These are phyloP conservation scores for Mucor velutinosus DNA, from an alignment of 371 early-diverging fungal species.

Conservation along the genomic window DNA sequence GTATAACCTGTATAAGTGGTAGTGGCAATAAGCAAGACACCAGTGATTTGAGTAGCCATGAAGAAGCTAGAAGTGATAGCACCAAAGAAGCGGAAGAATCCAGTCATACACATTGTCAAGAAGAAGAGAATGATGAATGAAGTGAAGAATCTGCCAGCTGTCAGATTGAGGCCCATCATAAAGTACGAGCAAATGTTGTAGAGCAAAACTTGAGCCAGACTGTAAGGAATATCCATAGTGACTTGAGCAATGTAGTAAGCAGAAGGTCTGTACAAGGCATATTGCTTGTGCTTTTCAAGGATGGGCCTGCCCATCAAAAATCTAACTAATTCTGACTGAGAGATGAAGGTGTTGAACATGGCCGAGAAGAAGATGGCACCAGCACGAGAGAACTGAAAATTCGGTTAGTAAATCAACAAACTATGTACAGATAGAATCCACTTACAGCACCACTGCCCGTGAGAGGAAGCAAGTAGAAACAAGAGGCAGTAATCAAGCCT, in stretches of 20 bases:
- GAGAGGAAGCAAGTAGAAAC: constrained; percentile 60
- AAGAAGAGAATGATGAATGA: constrained; percentile 52
- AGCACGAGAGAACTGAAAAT: constrained; percentile 53
- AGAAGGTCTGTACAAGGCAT: constrained; percentile 67
- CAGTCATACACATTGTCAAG: constrained; percentile 56
- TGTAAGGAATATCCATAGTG: constrained; percentile 42
- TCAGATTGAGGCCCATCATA: constrained; percentile 57
- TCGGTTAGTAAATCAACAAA: too few relatives aligned
- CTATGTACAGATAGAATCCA: neutral
- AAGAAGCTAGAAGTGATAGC: constrained; percentile 56
- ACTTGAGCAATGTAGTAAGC: constrained; percentile 67
- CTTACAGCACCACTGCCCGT: constrained; percentile 59
- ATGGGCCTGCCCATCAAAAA: constrained; percentile 62
- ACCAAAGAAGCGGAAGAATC: constrained; percentile 44
- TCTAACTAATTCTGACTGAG: constrained; percentile 54
- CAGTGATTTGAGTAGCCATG: constrained; percentile 57
- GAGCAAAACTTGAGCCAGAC: constrained; percentile 30
- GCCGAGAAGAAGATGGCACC: constrained; percentile 67
- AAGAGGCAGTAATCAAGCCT: constrained; percentile 71
- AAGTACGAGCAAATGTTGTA: constrained; percentile 64
- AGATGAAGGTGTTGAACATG: constrained; percentile 59
- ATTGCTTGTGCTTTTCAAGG: constrained; percentile 70
- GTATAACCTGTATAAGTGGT: constrained; percentile 68
- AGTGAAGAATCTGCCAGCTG: constrained; percentile 55
- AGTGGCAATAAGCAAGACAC: constrained; percentile 57